A percentile compares a stretch with the other conserved stretches of the same genome.
These are phyloP conservation scores for Amanita jacksonii DNA, from an alignment of 768 basidiomycete genomes.

Conservation along the genomic window DNA sequence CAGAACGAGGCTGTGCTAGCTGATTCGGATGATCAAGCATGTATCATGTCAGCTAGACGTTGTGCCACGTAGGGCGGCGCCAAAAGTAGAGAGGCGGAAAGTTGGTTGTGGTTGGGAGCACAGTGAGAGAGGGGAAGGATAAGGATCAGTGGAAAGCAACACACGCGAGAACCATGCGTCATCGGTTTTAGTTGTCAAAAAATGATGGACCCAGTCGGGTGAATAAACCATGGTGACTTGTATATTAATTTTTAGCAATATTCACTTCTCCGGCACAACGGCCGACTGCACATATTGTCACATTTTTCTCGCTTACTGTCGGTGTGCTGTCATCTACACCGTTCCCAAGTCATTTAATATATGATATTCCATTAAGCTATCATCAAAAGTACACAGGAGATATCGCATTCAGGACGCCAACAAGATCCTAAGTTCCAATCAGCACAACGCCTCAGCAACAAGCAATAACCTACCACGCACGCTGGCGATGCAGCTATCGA, in stretches of 20 bases:
- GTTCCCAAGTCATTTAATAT: too few relatives aligned
- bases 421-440: too few relatives aligned
- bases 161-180: conserved; percentile 8
- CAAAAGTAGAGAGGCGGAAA: not conserved
- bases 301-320: too few relatives aligned
- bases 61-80: not conserved
- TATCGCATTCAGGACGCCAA: too few relatives aligned
- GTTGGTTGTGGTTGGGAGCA: not conserved
- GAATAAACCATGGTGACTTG: not conserved
- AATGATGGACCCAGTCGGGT: not conserved
- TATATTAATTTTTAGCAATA: not conserved
- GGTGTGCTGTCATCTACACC: not conserved
- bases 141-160: conserved; percentile 3
- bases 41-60: conserved; percentile 2
- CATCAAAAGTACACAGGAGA: too few relatives aligned
- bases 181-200: conserved; percentile 5
- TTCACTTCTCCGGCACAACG: not conserved
- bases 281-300: too few relatives aligned
- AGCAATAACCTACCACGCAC: too few relatives aligned
- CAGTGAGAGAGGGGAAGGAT: conserved; percentile 5
- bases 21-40: conserved; percentile 4
- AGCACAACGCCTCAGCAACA: too few relatives aligned
- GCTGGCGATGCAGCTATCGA: too few relatives aligned
- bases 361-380: too few relatives aligned
- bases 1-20: not conserved